These are phyloP conservation scores for Tremellales sp. DNA, from an alignment of 1,284 basidiomycete genomes.

Conservation along the genomic window DNA sequence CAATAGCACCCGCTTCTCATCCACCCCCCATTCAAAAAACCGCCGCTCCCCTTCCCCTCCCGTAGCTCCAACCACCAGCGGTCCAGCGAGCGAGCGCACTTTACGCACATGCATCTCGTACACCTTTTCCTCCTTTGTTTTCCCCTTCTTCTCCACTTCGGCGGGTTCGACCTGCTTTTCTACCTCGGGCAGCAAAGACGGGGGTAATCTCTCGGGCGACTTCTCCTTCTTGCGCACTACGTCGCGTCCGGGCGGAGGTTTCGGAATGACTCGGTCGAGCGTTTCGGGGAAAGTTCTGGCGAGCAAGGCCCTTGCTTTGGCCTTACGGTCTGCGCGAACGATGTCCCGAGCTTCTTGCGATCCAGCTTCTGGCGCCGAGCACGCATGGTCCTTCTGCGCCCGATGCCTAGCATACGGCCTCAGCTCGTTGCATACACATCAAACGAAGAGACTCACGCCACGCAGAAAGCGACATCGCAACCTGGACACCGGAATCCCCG, in stretches of 20 bases:
- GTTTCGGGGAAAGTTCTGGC: constrained; percentile 32
- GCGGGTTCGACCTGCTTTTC: neutral
- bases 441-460: constrained; percentile 23
- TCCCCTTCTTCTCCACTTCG: constrained; percentile 10
- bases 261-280: constrained; percentile 18
- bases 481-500: constrained; percentile 31
- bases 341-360: constrained; percentile 29
- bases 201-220: constrained; percentile 13
- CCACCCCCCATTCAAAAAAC: constrained; percentile 37
- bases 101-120: constrained; percentile 39
- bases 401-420: constrained; percentile 23
- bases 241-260: constrained; percentile 23
- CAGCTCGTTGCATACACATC: constrained; percentile 1
- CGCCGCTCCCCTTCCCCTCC: constrained; percentile 13
- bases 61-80: constrained; percentile 17
- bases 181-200: constrained; percentile 10
- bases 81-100: constrained; percentile 25
- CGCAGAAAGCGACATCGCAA: constrained; percentile 35
- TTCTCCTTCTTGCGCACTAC: constrained; percentile 4
- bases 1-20: constrained; percentile 13
- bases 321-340: constrained; percentile 20
- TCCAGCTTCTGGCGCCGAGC: constrained; percentile 25
- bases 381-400: constrained; percentile 29
- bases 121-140: constrained; percentile 34
- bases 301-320: constrained; percentile 29